A percentile compares a stretch with the other conserved stretches of the same genome.
Conservation (phyloP, 2,329 filamentous ascomycete genomes). For the Zasmidium angulare region DNA sequence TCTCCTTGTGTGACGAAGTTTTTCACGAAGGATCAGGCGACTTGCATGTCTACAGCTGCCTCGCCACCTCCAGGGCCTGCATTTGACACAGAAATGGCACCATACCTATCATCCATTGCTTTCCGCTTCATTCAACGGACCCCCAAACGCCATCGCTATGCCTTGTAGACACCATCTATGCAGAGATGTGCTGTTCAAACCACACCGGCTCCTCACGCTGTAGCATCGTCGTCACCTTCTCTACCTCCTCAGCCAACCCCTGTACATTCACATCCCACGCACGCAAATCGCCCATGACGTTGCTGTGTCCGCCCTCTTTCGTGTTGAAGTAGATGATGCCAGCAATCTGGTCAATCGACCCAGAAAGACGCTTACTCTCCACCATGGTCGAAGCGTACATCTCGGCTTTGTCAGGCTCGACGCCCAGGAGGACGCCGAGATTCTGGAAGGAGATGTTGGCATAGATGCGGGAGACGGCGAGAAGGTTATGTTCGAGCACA, state of each 20-base stretch:
- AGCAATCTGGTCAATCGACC: slow-evolving; percentile 92
- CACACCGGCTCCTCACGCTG: slow-evolving; percentile 72
- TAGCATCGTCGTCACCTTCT: slow-evolving; percentile 78
- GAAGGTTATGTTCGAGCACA: slow-evolving; percentile 92
- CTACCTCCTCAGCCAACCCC: slow-evolving; percentile 82
- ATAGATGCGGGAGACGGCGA: slow-evolving; percentile 69
- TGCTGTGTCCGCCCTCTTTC: slow-evolving; percentile 55
- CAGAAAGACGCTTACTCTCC: slow-evolving; percentile 83
- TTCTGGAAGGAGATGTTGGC: slow-evolving; percentile 59
- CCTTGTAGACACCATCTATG: slow-evolving; percentile 2
- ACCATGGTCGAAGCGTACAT: slow-evolving; percentile 93
- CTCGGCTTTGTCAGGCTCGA: slow-evolving; percentile 77
- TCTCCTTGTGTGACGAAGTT: not conserved
- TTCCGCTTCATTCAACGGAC: no score
- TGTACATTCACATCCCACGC: slow-evolving; percentile 90
- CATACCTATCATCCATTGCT: no score
- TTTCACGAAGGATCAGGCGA: no score
- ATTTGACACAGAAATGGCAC: no score
- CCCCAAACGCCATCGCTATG: slow-evolving; percentile 3
- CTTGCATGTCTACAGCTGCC: no score
- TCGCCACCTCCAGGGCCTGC: no score
- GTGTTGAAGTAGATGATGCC: slow-evolving; percentile 84
- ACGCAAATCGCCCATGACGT: slow-evolving; percentile 66
- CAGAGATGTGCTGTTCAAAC: slow-evolving; percentile 44
- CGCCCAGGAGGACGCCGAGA: slow-evolving; percentile 73